Evolutionary conservation across 495 filamentous ascomycete genomes (phyloP), one percentile per base, ranked within the genome.

Genomic region (Corynascus novoguineensis): DNA sequence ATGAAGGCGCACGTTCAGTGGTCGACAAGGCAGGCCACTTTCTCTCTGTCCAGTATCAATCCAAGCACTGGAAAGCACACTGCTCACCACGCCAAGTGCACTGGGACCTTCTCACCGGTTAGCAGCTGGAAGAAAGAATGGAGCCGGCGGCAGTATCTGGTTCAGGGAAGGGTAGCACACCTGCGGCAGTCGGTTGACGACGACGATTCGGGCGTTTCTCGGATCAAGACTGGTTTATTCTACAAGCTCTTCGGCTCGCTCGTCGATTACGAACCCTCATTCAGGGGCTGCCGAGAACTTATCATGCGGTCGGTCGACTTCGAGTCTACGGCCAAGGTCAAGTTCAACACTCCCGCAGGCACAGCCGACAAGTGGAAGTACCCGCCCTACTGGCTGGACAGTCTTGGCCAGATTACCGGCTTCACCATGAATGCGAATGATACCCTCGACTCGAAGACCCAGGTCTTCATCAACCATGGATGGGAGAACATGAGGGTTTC

Each of bases 351-450:
- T 32, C 78, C 81, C 44, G 12, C 15, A n/a, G 35, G 12, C 1
- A 38, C 35, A n/a, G 35, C 35, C 14, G 35, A 1, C 2, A 1
- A n/a, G 35, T 38, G 6, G 9, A 4, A 8, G 35, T 38, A 15
- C 35, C 35, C 35, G 35, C 86, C 86, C 2, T 83, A 83, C 68
- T 86, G 80, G 78, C 85, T 87, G 48, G 86, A 89, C 65, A 83
- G 80, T 35, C 61, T 80, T 41, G 74, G 73, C 44, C 80, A 84
- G 53, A 68, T 83, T 11, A 79, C 83, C 27, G 86, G 86, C 17
- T 90, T 91, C 66, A 81, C 83, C 53, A 82, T 88, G 70, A 90
- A 90, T 63, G 84, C 77, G 17, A 88, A 82, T 53, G 86, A 88
- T 66, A 55, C 81, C 80, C 0, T 78, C 5, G 79, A 86, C 46